phyloP scores from a whole-genome alignment of 139 green algal genomes.

The Coelastrella sp. region DNA sequence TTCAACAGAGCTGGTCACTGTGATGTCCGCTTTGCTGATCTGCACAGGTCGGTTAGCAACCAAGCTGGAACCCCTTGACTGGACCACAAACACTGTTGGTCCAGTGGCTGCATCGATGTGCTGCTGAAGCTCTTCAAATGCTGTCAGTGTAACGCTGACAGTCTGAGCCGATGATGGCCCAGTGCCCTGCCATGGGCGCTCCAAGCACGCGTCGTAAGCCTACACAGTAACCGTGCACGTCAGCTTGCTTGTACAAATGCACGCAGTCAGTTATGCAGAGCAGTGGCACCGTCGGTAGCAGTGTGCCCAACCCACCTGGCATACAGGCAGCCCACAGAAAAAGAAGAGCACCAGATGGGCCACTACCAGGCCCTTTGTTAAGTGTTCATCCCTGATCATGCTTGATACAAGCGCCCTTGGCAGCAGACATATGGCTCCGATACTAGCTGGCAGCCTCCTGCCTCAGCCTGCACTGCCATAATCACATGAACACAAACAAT shows the following conservation, averaged over 20 bases:
- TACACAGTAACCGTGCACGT: neutral
- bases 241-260: no score
- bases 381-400: neutral
- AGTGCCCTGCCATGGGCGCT: slow-evolving; percentile 16
- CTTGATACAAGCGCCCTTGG: neutral
- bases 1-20: neutral
- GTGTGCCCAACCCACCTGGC: neutral
- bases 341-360: neutral
- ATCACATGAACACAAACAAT: no score
- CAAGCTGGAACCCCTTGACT: neutral
- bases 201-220: slow-evolving; percentile 35
- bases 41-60: neutral
- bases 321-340: neutral
- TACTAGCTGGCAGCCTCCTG: no score
- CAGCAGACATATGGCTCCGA: no score
- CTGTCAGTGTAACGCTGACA: neutral
- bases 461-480: no score
- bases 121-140: slow-evolving; percentile 37
- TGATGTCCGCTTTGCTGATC: slow-evolving; percentile 37
- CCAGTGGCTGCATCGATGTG: slow-evolving; percentile 21
- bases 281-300: neutral
- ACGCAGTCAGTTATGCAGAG: neutral
- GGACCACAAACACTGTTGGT: slow-evolving; percentile 7
- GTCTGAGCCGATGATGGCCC: neutral
- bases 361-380: no score